phyloP scores from a whole-genome alignment of 306 rosid species.

The Trichosanthes truncata region DNA sequence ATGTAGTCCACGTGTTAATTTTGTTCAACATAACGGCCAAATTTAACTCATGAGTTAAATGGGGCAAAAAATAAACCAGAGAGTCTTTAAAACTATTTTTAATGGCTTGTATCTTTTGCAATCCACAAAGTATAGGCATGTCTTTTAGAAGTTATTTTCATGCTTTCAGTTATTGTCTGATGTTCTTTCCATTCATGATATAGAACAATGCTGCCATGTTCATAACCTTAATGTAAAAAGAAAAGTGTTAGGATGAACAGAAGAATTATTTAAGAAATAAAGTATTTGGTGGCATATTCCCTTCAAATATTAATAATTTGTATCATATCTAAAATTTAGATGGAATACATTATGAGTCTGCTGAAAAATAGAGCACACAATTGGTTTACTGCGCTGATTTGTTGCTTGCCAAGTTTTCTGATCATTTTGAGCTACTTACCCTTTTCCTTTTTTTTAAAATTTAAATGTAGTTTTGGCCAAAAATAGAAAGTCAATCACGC shows the following conservation, averaged over 20 bases:
- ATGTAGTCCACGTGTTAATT: background rate
- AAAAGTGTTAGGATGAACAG: constrained; percentile 1
- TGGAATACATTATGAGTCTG: background rate
- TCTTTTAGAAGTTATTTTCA: background rate
- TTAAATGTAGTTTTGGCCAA: background rate
- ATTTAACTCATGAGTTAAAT: background rate
- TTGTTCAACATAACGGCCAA: background rate
- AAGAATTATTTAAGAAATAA: background rate
- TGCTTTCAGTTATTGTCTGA: background rate
- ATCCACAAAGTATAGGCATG: background rate
- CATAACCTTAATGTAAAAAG: background rate
- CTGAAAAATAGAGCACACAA: background rate
- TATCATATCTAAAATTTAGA: background rate
- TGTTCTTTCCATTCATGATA: background rate
- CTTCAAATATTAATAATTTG: background rate
- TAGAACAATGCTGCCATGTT: background rate
- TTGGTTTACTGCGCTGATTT: background rate
- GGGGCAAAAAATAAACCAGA: background rate
- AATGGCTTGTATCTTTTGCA: background rate
- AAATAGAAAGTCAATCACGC: background rate
- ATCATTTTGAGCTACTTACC: background rate
- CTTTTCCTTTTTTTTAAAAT: background rate
- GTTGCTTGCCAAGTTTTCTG: background rate
- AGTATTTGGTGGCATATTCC: background rate
- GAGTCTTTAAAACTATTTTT: background rate